Evolutionary conservation across 257 asterid species (phyloP), one percentile per base, ranked within the genome.

Genomic region (Rauvolfia tetraphylla): DNA sequence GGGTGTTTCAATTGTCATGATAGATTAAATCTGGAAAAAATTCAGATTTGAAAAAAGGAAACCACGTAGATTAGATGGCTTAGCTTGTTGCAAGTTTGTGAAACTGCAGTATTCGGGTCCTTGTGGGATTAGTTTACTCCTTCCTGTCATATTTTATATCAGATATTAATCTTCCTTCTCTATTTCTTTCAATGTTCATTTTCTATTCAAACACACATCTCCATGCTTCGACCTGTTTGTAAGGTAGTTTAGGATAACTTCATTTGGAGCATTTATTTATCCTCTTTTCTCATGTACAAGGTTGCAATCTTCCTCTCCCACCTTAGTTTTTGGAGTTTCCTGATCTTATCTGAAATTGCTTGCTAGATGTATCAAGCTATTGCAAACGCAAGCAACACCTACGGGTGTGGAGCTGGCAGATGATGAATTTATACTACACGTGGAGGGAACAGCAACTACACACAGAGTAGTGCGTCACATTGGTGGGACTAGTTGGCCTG

Each of bases 401-500:
- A 76, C 82, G 4, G 89, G 96, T 4, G 86, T 82, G 36, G 93
- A 85, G 58, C 73, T 92, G 29, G 88, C 72, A 7, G 97, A 88
- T 59, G 95, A 92, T 77, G 98, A 94, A 80, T 86, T 88, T 72
- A 88, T 94, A 76, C 81, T 94, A 75, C 97, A 94, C 12, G 98
- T 94, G 14, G 98, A 94, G 82, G 98, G 98, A 34, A 94, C 97
- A 49, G 90, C 86, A 56, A 84, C 88, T 78, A 84, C 97, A 2
- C 90, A 90, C 57, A 87, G 98, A 87, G 93, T 92, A 51, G 91
- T 94, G 69, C 96, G 98, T 42, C 98, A 94, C 65, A 94, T 94
- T 22, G 95, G 97, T n/a, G 97, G 97, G 81, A 88, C 96, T 68
- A 92, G 97, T 75, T 92, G 98, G 98, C 97, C 97, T 27, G 98